phyloP scores from a whole-genome alignment of 345 rosid genomes.

The Eutrema heterophyllum region DNA sequence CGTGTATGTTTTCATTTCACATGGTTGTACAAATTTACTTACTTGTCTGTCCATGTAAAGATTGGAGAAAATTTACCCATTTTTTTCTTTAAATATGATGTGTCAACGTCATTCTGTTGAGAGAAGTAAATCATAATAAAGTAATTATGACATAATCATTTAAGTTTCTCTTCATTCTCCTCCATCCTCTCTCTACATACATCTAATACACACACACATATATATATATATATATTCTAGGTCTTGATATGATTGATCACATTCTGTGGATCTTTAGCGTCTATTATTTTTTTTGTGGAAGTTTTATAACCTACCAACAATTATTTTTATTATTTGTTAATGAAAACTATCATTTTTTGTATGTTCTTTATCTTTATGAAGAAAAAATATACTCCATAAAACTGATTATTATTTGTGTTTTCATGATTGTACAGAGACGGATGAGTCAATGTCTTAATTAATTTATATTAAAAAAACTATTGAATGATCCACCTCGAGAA shows the following conservation, averaged over 20 bases:
- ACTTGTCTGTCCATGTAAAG: slow-evolving; percentile 31
- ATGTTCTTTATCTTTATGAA: not conserved
- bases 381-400: not conserved
- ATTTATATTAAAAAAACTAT: not conserved
- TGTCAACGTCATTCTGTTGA: slow-evolving; percentile 33
- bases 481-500: slow-evolving; percentile 28
- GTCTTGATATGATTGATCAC: slow-evolving; percentile 29
- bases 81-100: slow-evolving; percentile 23
- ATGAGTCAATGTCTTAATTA: slow-evolving; percentile 24
- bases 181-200: slow-evolving; percentile 23
- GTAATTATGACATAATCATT: slow-evolving; percentile 41
- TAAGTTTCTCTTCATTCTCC: slow-evolving; percentile 34
- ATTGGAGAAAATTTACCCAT: slow-evolving; percentile 8
- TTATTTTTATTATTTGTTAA: not conserved
- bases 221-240: slow-evolving; percentile 18
- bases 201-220: no score
- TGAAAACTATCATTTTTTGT: not conserved
- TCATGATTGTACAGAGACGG: slow-evolving; percentile 9
- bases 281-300: not conserved
- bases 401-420: not conserved
- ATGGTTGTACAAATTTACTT: slow-evolving; percentile 13
- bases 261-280: slow-evolving; percentile 3
- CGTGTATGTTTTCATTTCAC: slow-evolving; percentile 4
- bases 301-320: not conserved
- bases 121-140: slow-evolving; percentile 26